Evolutionary conservation across 306 rosid species (phyloP), one percentile per base, ranked within the genome.

Genomic region (Fagus sylvatica): DNA sequence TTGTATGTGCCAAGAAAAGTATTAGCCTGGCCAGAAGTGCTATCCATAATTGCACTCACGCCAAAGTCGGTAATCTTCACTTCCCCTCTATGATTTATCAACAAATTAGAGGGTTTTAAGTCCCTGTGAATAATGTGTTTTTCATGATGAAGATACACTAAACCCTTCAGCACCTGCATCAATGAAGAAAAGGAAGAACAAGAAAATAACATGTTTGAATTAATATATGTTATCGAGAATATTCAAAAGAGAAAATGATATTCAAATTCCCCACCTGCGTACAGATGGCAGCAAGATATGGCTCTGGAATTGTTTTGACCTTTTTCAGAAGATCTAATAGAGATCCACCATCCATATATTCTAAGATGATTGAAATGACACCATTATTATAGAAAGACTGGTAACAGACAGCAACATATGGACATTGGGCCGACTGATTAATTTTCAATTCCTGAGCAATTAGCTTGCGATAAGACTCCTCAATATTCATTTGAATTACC

Each of bases 261-360:
- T n/a, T 66, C 17, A 74, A 42, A 34, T 53, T 78, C 76, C 83
- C 53, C 53, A 91, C 98, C 97, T 95, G 99, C 85, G 89, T 93
- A 81, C 91, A 87, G 53, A 96, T 90, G 88, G 91, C 90, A 72
- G 98, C 93, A 71, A 96, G 97, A 90, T 78, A 69, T 32, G 83
- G 79, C 82, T 96, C 99, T 1, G 98, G 90, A 82, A 96, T 86
- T 74, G 92, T 81, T 90, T 78, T 90, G 57, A 96, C 97, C 82
- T 93, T 96, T 79, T 83, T 90, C 80, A 96, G 79, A 66, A 96
- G 85, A 86, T 96, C 98, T 75, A 91, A 91, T 37, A 96, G 83
- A 80, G 99, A 96, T 11, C 99, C 99, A 70, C 99, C 99, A 84
- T 96, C 99, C 99, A 96, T 96, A 90, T 96, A 96, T 91, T 96